Percentiles rank a stretch among this genome's conserved stretches.
These are phyloP conservation scores for Aureobasidium sp. DNA, from an alignment of 2,329 filamentous ascomycete genomes.

Conservation along the genomic window DNA sequence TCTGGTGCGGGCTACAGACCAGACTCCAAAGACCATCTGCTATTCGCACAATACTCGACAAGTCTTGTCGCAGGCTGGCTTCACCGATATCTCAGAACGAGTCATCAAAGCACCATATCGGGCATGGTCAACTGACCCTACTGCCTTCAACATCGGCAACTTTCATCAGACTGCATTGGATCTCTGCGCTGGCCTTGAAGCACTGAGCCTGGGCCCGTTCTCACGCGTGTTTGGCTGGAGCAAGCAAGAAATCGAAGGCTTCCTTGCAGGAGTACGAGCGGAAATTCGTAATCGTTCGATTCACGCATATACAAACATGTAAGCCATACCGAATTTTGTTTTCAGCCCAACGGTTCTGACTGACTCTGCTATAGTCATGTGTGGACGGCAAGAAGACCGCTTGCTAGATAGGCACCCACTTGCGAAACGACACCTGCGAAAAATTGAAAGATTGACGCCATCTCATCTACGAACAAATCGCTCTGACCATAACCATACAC, in stretches of 20 bases:
- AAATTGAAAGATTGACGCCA: not conserved
- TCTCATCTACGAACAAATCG: not conserved
- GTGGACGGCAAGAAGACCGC: constrained; percentile 41
- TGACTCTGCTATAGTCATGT: constrained; percentile 35
- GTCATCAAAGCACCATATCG: constrained; percentile 65
- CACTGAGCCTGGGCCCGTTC: constrained; percentile 61
- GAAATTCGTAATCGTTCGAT: constrained; percentile 64
- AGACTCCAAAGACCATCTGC: constrained; percentile 57
- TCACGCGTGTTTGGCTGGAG: constrained; percentile 39
- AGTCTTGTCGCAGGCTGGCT: constrained; percentile 63
- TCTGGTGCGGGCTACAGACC: constrained; percentile 59
- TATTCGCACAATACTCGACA: constrained; percentile 56
- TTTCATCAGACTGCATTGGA: constrained; percentile 80
- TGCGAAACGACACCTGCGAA: not conserved
- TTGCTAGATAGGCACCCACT: constrained; percentile 19
- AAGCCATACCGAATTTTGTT: constrained; percentile 38
- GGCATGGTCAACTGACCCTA: constrained; percentile 60
- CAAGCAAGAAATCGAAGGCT: constrained; percentile 50
- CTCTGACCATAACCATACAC: not conserved
- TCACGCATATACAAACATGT: constrained; percentile 71
- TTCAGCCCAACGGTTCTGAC: constrained; percentile 19
- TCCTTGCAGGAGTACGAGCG: constrained; percentile 56
- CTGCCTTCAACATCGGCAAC: constrained; percentile 61
- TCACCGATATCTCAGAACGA: constrained; percentile 69
- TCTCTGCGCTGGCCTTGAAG: constrained; percentile 57